phyloP scores from a whole-genome alignment of 768 basidiomycete species.

The Pleurotus eryngii region DNA sequence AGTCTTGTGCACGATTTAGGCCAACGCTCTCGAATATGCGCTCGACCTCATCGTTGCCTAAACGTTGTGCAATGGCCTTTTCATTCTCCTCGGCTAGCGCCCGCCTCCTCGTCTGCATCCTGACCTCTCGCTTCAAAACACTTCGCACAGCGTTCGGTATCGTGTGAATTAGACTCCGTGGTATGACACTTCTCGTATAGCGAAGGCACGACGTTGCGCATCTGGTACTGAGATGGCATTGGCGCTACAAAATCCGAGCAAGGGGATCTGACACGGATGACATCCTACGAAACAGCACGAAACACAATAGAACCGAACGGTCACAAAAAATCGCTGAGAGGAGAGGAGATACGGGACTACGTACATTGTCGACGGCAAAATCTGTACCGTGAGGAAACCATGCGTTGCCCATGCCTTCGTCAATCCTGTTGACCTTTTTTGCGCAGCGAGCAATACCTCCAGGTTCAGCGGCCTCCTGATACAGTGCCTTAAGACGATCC shows the following conservation, averaged over 20 bases:
- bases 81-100: slow-evolving; percentile 9
- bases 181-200: slow-evolving; percentile 10
- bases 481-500: no score
- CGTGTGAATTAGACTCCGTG: slow-evolving; percentile 4
- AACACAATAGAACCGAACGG: background rate
- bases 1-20: background rate
- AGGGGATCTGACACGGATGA: background rate
- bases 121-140: background rate
- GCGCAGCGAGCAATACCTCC: background rate
- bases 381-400: slow-evolving; percentile 33
- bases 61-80: background rate
- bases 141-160: background rate
- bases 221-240: background rate
- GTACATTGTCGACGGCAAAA: slow-evolving; percentile 6
- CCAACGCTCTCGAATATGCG: background rate
- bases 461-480: slow-evolving; percentile 20
- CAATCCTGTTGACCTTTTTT: slow-evolving; percentile 13
- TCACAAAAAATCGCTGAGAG: background rate
- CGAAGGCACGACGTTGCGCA: background rate
- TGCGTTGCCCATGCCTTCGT: slow-evolving; percentile 35
- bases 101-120: slow-evolving; percentile 13
- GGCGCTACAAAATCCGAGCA: background rate
- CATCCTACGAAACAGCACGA: background rate
- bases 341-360: background rate
- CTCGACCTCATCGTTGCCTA: background rate